Conservation (phyloP, 352 stramenopile genomes). For the Phytopythium cucurbitacearum region DNA sequence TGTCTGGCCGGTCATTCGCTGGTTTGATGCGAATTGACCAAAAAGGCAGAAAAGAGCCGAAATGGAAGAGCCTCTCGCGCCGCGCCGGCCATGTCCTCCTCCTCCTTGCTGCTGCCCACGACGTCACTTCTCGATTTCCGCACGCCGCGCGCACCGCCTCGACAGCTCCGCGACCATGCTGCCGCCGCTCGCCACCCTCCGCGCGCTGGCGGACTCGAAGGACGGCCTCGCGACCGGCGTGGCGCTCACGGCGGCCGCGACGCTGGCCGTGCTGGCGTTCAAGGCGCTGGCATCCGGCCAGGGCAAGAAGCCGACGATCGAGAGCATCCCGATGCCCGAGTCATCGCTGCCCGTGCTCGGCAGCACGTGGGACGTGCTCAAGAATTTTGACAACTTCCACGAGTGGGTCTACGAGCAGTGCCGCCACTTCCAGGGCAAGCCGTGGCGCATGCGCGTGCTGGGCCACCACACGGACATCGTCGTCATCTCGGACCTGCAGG, state of each 20-base stretch:
- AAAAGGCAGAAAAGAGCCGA: no score
- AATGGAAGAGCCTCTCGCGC: no score
- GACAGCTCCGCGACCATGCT: not conserved
- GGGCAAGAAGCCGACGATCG: not conserved
- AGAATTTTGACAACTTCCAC: constrained; percentile 16
- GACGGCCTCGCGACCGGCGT: not conserved
- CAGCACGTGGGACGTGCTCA: constrained; percentile 23
- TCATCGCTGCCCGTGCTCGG: constrained; percentile 24
- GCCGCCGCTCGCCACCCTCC: not conserved
- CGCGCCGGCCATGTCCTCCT: no score
- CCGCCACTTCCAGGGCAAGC: constrained; percentile 11
- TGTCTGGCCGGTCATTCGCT: no score
- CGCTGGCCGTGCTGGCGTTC: not conserved
- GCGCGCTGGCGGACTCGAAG: not conserved
- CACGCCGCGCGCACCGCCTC: not conserved
- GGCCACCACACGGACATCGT: constrained; percentile 18
- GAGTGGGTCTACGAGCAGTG: constrained; percentile 34
- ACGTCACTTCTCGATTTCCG: constrained; percentile 1
- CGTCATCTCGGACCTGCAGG: constrained; percentile 20
- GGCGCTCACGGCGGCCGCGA: not conserved
- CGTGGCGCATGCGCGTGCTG: constrained; percentile 12
- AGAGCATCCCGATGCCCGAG: constrained; percentile 4
- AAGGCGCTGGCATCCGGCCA: not conserved
- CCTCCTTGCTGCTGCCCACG: not conserved
- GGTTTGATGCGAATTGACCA: no score